These are phyloP conservation scores for Solanum sejunctum DNA, from an alignment of 257 asterid species.

Conservation along the genomic window DNA sequence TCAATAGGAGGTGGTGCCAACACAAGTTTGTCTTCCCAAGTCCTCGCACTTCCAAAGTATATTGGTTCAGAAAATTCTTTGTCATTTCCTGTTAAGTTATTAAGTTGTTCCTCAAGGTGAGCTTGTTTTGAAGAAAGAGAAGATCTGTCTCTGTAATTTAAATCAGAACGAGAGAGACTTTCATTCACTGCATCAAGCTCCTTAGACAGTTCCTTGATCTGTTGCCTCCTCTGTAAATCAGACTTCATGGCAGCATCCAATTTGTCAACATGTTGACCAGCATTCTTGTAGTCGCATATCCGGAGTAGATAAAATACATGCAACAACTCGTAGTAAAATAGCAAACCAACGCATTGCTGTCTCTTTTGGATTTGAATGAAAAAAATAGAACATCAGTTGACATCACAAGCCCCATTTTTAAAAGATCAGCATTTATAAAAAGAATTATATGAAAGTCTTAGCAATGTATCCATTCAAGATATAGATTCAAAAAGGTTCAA, in stretches of 20 bases:
- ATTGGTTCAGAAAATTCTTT: conserved; percentile 72
- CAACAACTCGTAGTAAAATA: conserved; percentile 79
- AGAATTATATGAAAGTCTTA: not conserved
- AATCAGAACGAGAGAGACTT: conserved; percentile 48
- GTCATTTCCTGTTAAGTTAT: conserved; percentile 35
- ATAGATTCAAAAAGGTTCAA: not conserved
- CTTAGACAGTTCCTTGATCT: conserved; percentile 43
- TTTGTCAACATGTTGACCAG: conserved; percentile 70
- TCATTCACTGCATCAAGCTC: conserved; percentile 57
- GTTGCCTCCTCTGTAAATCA: conserved; percentile 63
- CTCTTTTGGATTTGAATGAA: conserved; percentile 30
- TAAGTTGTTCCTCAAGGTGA: conserved; percentile 59
- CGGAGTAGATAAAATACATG: conserved; percentile 87
- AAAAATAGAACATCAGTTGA: conserved; percentile 10
- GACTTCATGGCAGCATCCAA: conserved; percentile 80
- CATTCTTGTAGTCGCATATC: conserved; percentile 85
- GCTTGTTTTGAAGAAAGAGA: conserved; percentile 50
- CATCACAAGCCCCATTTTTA: conserved; percentile 1
- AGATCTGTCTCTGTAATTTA: conserved; percentile 56
- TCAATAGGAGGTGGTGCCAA: conserved; percentile 96
- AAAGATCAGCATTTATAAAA: not conserved
- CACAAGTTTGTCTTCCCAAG: conserved; percentile 65
- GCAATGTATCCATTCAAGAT: not conserved
- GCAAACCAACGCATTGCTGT: conserved; percentile 72
- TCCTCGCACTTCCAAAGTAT: conserved; percentile 81